These are phyloP conservation scores for Crucihimalaya himalaica DNA, from an alignment of 345 rosid genomes.

Conservation along the genomic window DNA sequence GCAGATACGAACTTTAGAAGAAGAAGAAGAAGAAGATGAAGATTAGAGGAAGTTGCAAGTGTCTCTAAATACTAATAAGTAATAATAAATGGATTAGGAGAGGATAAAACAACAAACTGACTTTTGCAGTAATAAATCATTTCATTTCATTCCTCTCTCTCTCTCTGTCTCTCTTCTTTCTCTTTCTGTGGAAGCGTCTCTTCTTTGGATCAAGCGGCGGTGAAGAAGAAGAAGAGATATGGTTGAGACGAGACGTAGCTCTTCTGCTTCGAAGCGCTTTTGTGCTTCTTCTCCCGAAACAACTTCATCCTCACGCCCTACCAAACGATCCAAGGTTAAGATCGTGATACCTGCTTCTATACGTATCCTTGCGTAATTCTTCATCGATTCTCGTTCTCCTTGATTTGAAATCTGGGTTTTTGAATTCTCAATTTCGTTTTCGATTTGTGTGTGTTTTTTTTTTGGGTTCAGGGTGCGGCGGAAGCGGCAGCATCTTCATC, in stretches of 20 bases:
- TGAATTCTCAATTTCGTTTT: not conserved
- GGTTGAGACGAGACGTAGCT: slow-evolving; percentile 95
- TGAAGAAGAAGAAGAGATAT: slow-evolving; percentile 38
- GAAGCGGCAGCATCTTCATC: slow-evolving; percentile 58
- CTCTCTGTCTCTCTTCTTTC: not conserved
- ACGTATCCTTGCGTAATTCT: not conserved
- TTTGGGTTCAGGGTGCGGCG: slow-evolving; percentile 28
- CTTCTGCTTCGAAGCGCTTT: slow-evolving; percentile 70
- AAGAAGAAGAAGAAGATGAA: not conserved
- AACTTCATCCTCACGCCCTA: slow-evolving; percentile 48
- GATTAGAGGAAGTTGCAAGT: slow-evolving; percentile 6
- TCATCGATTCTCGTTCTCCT: not conserved
- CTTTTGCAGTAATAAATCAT: slow-evolving; percentile 21
- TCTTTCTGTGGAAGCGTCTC: slow-evolving; percentile 30
- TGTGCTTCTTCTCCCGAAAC: slow-evolving; percentile 40
- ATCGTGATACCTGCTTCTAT: not conserved
- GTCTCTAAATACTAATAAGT: no score
- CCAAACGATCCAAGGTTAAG: slow-evolving; percentile 81
- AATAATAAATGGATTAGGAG: no score
- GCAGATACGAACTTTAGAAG: not conserved
- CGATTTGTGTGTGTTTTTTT: not conserved
- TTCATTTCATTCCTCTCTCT: not conserved
- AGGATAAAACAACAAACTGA: slow-evolving; percentile 10
- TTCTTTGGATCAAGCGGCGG: slow-evolving; percentile 51
- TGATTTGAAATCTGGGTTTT: slow-evolving; percentile 32